Conservation (phyloP, 192 early-diverging fungal genomes). For the Podila epicladia region DNA sequence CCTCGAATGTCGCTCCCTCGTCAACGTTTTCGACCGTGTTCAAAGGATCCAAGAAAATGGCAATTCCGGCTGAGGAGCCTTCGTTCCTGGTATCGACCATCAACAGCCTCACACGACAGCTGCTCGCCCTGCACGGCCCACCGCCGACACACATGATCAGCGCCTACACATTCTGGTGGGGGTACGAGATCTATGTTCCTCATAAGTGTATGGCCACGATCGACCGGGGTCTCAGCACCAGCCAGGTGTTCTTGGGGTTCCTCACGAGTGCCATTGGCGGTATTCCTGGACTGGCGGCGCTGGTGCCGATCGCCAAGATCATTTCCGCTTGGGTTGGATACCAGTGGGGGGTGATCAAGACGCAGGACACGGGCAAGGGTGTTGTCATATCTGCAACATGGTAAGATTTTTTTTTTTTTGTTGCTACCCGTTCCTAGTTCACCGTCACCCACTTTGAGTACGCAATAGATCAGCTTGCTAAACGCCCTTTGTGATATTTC, state of each 20-base stretch:
- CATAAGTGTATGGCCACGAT: slow-evolving; percentile 44
- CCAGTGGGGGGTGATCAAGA: slow-evolving; percentile 53
- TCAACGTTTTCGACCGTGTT: background rate
- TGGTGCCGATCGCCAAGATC: slow-evolving; percentile 49
- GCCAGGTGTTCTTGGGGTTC: slow-evolving; percentile 41
- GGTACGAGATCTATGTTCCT: slow-evolving; percentile 54
- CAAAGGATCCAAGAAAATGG: background rate
- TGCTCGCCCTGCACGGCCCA: slow-evolving; percentile 3
- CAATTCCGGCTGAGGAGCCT: background rate
- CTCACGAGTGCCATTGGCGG: slow-evolving; percentile 21
- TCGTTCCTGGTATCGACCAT: slow-evolving; percentile 23
- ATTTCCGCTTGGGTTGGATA: slow-evolving; percentile 55
- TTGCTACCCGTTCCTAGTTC: background rate
- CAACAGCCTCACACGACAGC: slow-evolving; percentile 15
- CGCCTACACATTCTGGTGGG: slow-evolving; percentile 53
- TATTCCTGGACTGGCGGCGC: slow-evolving; percentile 14
- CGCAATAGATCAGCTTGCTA: background rate
- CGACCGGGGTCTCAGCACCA: slow-evolving; percentile 45
- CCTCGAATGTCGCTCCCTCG: background rate
- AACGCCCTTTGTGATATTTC: background rate
- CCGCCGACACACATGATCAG: slow-evolving; percentile 32
- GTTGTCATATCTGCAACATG: slow-evolving; percentile 54
- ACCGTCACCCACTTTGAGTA: background rate
- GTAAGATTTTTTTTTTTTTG: slow-evolving; percentile 16
- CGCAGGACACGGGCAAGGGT: slow-evolving; percentile 43